phyloP scores from a whole-genome alignment of 75 land plant species.

The Ceratopteris richardii region DNA sequence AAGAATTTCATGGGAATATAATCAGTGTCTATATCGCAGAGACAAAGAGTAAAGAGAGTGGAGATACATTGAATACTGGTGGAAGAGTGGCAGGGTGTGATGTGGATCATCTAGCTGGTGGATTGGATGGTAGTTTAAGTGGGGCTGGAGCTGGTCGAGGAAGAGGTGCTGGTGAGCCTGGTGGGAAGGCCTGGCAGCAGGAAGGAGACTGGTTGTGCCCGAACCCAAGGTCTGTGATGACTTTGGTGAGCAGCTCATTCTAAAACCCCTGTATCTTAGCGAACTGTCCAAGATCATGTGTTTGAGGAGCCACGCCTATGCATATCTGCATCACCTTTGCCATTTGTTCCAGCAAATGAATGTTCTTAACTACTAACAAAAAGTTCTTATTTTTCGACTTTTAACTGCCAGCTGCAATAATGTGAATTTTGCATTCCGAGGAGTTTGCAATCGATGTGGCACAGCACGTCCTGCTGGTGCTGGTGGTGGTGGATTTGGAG shows the following conservation, averaged over 20 bases:
- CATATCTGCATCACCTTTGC: no score
- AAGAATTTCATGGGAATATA: constrained; percentile 76
- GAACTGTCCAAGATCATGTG: no score
- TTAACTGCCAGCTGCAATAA: constrained; percentile 66
- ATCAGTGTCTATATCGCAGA: constrained; percentile 78
- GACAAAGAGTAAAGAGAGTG: constrained; percentile 51
- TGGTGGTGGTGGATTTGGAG: constrained; percentile 40
- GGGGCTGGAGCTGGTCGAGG: constrained; percentile 43
- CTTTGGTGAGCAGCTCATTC: constrained; percentile 91
- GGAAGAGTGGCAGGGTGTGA: no score
- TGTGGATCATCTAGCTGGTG: background rate
- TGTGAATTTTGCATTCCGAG: constrained; percentile 95
- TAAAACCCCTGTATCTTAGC: constrained; percentile 11
- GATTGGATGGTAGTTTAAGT: constrained; percentile 13
- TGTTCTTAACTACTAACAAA: no score
- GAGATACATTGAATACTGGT: background rate
- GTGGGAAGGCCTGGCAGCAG: constrained; percentile 87
- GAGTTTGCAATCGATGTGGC: constrained; percentile 95
- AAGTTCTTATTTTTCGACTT: no score
- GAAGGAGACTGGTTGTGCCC: constrained; percentile 98
- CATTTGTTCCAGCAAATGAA: no score
- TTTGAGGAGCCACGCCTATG: no score
- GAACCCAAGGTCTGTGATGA: constrained; percentile 99
- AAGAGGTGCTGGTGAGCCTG: constrained; percentile 67
- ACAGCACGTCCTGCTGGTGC: constrained; percentile 80